These are phyloP conservation scores for Fusarium sp. DNA, from an alignment of 2,329 filamentous ascomycete genomes.

Conservation along the genomic window DNA sequence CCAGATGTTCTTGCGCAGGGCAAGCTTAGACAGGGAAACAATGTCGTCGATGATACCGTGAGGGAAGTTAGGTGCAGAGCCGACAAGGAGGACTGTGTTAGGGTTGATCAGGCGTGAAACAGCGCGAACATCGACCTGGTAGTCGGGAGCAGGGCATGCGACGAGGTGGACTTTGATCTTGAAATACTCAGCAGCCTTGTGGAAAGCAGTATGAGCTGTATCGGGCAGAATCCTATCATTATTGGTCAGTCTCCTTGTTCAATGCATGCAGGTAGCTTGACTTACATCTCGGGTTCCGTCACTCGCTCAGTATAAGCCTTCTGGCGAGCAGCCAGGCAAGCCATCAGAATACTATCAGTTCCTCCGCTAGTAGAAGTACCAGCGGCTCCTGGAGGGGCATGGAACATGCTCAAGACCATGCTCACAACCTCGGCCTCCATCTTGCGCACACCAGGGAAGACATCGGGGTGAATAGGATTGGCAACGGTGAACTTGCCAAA, in stretches of 20 bases:
- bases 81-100: slow-evolving; percentile 94
- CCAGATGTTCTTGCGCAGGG: slow-evolving; percentile 82
- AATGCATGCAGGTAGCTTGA: slow-evolving; percentile 24
- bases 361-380: slow-evolving; percentile 94
- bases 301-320: slow-evolving; percentile 90
- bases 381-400: slow-evolving; percentile 86
- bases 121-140: slow-evolving; percentile 85
- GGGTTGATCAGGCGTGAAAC: slow-evolving; percentile 91
- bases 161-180: slow-evolving; percentile 95
- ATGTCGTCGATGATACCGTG: slow-evolving; percentile 99
- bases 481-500: slow-evolving; percentile 95
- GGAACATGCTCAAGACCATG: slow-evolving; percentile 93
- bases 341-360: slow-evolving; percentile 97
- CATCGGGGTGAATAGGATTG: slow-evolving; percentile 97
- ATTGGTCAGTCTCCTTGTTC: slow-evolving; percentile 26
- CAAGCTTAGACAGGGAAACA: slow-evolving; percentile 84
- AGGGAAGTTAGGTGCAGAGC: slow-evolving; percentile 96
- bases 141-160: slow-evolving; percentile 84
- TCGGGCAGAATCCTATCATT: slow-evolving; percentile 85
- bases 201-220: slow-evolving; percentile 96
- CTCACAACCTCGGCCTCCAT: slow-evolving; percentile 99
- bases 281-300: slow-evolving; percentile 93
- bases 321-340: slow-evolving; percentile 89
- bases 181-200: slow-evolving; percentile 95
- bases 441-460: slow-evolving; percentile 97